Evolutionary conservation across 2,329 filamentous ascomycete species (phyloP).

Genomic region (Scopulariopsis brevicaulis): DNA sequence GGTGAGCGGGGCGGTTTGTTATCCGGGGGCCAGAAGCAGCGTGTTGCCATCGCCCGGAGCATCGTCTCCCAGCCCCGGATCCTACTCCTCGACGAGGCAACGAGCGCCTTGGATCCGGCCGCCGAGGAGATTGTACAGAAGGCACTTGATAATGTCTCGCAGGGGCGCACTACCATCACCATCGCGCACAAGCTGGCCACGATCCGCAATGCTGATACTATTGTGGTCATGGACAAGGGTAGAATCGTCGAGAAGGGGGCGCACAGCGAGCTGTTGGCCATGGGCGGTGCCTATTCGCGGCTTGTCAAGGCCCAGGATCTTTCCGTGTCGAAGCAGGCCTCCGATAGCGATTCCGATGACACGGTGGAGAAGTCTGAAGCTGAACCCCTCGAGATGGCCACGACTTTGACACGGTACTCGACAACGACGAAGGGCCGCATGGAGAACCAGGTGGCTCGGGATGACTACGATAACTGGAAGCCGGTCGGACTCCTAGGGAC

Average conservation of each 20-base stretch:
- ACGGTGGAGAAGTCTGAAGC: too few relatives aligned
- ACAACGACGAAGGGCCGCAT: too few relatives aligned
- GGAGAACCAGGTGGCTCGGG: too few relatives aligned
- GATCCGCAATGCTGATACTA: conserved; percentile 50
- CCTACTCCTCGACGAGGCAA: conserved; percentile 58
- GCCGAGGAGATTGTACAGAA: conserved; percentile 40
- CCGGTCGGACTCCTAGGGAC: conserved; percentile 17
- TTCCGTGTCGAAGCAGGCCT: not conserved
- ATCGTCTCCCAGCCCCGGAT: conserved; percentile 53
- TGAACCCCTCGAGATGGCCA: too few relatives aligned
- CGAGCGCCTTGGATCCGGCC: conserved; percentile 39
- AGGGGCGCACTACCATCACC: conserved; percentile 53
- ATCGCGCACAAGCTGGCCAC: conserved; percentile 52
- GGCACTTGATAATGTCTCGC: conserved; percentile 40
- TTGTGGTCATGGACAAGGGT: conserved; percentile 53
- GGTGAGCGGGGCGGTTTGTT: conserved; percentile 54
- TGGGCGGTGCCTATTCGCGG: conserved; percentile 34
- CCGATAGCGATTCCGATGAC: conserved; percentile 6
- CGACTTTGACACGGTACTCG: too few relatives aligned
- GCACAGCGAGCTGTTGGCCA: conserved; percentile 42
- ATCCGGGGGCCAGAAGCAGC: conserved; percentile 56
- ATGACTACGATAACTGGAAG: conserved; percentile 6
- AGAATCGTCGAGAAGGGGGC: conserved; percentile 48
- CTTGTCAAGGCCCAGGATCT: conserved; percentile 34
- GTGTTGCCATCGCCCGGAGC: conserved; percentile 54